phyloP scores from a whole-genome alignment of 176 grass and related monocot genomes.

The Juncus inflexus region DNA sequence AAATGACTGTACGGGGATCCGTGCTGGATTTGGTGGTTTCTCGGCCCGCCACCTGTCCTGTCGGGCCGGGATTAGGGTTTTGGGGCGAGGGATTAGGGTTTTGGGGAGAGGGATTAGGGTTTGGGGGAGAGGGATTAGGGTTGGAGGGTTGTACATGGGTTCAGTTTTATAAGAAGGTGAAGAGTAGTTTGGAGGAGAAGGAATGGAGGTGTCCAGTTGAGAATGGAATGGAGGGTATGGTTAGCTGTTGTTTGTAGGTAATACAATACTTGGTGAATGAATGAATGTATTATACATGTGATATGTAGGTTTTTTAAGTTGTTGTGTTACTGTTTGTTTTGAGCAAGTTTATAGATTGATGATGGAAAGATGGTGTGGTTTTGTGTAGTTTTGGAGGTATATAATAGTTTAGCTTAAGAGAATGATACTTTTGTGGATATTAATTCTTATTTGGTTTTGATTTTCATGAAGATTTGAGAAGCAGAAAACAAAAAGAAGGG shows the following conservation, averaged over 20 bases:
- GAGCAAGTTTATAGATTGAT: too few relatives aligned
- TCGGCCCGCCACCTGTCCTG: slow-evolving; percentile 37
- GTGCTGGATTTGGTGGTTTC: slow-evolving; percentile 65
- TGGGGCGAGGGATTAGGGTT: slow-evolving; percentile 54
- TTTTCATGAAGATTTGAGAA: not conserved
- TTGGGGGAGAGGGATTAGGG: slow-evolving; percentile 32
- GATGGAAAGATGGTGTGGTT: too few relatives aligned
- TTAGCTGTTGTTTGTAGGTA: slow-evolving; percentile 57
- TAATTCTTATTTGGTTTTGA: slow-evolving; percentile 1
- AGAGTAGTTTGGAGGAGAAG: slow-evolving; percentile 50
- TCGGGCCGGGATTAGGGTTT: slow-evolving; percentile 63
- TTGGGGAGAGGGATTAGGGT: slow-evolving; percentile 36
- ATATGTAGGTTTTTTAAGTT: too few relatives aligned
- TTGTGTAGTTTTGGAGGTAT: too few relatives aligned
- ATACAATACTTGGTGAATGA: too few relatives aligned
- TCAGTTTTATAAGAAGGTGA: slow-evolving; percentile 73
- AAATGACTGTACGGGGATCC: slow-evolving; percentile 36
- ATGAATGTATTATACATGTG: too few relatives aligned
- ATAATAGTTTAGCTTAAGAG: too few relatives aligned
- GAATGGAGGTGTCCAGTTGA: slow-evolving; percentile 14
- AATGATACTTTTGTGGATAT: not conserved
- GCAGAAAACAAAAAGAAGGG: too few relatives aligned
- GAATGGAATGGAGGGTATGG: slow-evolving; percentile 47
- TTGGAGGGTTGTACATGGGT: slow-evolving; percentile 60
- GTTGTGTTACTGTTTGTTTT: too few relatives aligned